Conservation (phyloP, 192 early-diverging fungal species). For the Spizellomyces punctatus region DNA sequence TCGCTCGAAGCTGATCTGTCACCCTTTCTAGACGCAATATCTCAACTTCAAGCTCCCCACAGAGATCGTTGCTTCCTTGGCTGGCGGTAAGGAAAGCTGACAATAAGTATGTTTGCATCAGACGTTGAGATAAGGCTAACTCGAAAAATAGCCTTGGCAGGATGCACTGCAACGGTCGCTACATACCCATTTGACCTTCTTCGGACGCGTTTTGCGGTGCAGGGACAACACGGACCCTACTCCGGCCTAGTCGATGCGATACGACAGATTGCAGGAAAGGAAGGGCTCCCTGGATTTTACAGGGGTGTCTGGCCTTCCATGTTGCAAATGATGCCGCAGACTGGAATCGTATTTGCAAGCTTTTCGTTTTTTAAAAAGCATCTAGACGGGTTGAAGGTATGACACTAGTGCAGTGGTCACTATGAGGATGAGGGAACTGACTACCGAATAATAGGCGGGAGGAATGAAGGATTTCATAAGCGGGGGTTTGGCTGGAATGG, state of each 20-base stretch:
- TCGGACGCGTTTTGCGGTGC: slow-evolving; percentile 90
- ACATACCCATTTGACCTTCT: slow-evolving; percentile 98
- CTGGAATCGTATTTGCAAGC: slow-evolving; percentile 88
- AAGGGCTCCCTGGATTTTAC: slow-evolving; percentile 86
- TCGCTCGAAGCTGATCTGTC: neutral
- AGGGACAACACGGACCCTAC: slow-evolving; percentile 69
- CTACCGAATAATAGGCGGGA: slow-evolving; percentile 3
- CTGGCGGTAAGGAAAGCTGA: slow-evolving; percentile 44
- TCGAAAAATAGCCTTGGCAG: slow-evolving; percentile 57
- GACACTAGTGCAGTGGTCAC: neutral
- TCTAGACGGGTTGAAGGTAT: slow-evolving; percentile 44
- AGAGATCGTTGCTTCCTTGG: slow-evolving; percentile 31
- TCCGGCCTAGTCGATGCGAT: slow-evolving; percentile 66
- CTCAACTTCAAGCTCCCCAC: slow-evolving; percentile 14
- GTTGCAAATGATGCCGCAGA: slow-evolving; percentile 92
- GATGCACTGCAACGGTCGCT: slow-evolving; percentile 70
- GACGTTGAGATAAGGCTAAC: neutral
- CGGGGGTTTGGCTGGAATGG: slow-evolving; percentile 78
- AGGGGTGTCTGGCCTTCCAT: slow-evolving; percentile 79
- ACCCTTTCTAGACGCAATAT: neutral
- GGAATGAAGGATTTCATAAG: slow-evolving; percentile 68
- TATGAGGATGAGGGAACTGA: neutral
- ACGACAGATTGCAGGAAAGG: slow-evolving; percentile 62
- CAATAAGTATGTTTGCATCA: slow-evolving; percentile 3
- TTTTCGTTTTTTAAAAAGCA: slow-evolving; percentile 63